Evolutionary conservation across 2,329 filamentous ascomycete species (phyloP).

Genomic region (Ophiocordyceps camponoti-saundersi): DNA sequence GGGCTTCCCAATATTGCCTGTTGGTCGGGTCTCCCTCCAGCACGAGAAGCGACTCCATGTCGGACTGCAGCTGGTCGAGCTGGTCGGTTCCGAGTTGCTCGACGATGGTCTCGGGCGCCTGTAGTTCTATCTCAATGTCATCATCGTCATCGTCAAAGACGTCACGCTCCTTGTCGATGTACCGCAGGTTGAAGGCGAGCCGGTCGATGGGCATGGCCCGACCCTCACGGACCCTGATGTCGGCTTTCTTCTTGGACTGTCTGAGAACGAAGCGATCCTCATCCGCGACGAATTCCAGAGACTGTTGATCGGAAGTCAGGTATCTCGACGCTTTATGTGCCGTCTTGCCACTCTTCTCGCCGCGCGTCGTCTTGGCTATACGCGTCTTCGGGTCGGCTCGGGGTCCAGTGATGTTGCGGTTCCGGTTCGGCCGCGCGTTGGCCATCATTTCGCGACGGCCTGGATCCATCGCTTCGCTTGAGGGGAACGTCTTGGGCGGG

Average conservation of each 20-base stretch:
- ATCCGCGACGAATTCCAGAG: constrained; percentile 72
- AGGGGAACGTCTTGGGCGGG: too few relatives aligned
- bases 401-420: constrained; percentile 35
- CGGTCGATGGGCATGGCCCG: constrained; percentile 87
- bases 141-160: constrained; percentile 71
- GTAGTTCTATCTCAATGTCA: constrained; percentile 56
- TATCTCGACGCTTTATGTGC: constrained; percentile 20
- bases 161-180: constrained; percentile 72
- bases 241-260: constrained; percentile 95
- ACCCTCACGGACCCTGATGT: constrained; percentile 81
- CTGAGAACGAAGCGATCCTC: constrained; percentile 93
- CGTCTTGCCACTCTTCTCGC: constrained; percentile 9
- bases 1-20: constrained; percentile 80
- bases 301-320: constrained; percentile 61
- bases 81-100: constrained; percentile 51
- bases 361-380: constrained; percentile 32
- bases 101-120: constrained; percentile 68
- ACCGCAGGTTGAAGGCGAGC: constrained; percentile 76
- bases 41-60: constrained; percentile 63
- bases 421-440: constrained; percentile 23
- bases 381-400: constrained; percentile 37
- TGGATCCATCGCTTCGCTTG: constrained; percentile 28
- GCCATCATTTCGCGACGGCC: constrained; percentile 36
- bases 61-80: constrained; percentile 60
- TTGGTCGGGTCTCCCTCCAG: constrained; percentile 68